Evolutionary conservation across 305 asterid species (phyloP), one percentile per base, ranked within the genome.

Genomic region (Fraxinus baroniana): DNA sequence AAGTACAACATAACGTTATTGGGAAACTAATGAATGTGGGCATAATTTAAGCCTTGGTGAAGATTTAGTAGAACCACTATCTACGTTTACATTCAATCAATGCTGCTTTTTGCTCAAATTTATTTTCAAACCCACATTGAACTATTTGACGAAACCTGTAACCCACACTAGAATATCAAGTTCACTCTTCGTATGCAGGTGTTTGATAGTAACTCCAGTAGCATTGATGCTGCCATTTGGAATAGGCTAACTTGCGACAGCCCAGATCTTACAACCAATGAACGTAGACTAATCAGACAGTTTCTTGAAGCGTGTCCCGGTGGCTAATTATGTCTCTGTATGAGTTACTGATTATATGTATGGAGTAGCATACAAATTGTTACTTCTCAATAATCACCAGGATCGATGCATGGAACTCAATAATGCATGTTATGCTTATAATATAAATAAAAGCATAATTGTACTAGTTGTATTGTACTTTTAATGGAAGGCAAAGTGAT

Each of bases 271-370:
- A 87, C 97, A 1, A 81, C 80, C 72, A 55, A 85, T 7, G 98
- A 93, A 81, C 91, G 95, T 60, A 73, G 85, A 79, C 73, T 66
- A 71, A 91, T 93, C 41, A 81, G 86, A 73, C 92, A 88, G 87
- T 96, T 91, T 84, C 95, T 96, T 32, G 90, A 93, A 74, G 87
- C 90, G 84, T 88, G 39, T 80, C 89, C 91, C 20, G 93, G 86
- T 39, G 89, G 88, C 86, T 91, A 90, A 35, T 93, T 76, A 78
- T 81, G 35, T 71, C 28, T 70, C 39, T 78, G 12, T 70, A 70
- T 12, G 57, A 72, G 62, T 49, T 81, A 84, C 74, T 37, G 32
- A 76, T 35, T 66, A 13, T 83, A 83, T 76, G 83, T 84, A 81
- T 89, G 78, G 79, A 89, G 84, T 71, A 83, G 72, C 86, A 77